phyloP scores from a whole-genome alignment of 495 filamentous ascomycete genomes.

The Penicillium maclennaniae region DNA sequence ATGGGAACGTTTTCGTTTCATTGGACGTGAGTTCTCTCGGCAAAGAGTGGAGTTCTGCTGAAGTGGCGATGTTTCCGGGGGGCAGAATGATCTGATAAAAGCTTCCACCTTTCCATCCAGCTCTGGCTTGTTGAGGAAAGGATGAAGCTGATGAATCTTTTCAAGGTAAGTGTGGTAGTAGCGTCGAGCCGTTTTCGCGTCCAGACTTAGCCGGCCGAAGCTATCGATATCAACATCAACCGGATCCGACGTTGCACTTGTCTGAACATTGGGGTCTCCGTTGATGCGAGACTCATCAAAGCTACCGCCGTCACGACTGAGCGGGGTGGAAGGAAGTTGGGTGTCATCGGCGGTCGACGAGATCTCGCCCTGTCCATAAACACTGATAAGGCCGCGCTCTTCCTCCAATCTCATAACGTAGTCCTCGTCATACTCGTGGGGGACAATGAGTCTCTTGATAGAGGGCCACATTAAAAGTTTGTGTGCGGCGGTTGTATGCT shows the following conservation, averaged over 20 bases:
- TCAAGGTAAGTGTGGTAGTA: slow-evolving; percentile 70
- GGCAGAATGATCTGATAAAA: slow-evolving; percentile 47
- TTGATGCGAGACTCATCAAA: slow-evolving; percentile 3
- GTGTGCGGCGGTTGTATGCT: slow-evolving; percentile 80
- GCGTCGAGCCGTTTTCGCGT: slow-evolving; percentile 54
- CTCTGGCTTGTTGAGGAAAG: slow-evolving; percentile 63
- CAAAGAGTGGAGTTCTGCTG: background rate
- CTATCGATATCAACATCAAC: slow-evolving; percentile 50
- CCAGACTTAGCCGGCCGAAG: slow-evolving; percentile 62
- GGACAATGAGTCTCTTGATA: slow-evolving; percentile 53
- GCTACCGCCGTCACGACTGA: slow-evolving; percentile 25
- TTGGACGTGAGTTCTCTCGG: slow-evolving; percentile 25
- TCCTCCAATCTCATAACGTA: slow-evolving; percentile 77
- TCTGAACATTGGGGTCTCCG: background rate
- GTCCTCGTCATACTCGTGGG: slow-evolving; percentile 46
- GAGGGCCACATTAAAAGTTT: slow-evolving; percentile 68
- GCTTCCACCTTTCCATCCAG: slow-evolving; percentile 47
- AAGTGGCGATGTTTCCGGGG: slow-evolving; percentile 12
- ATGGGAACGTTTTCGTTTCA: slow-evolving; percentile 45
- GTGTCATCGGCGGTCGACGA: slow-evolving; percentile 45
- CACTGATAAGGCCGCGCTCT: slow-evolving; percentile 65
- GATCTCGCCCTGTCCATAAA: slow-evolving; percentile 78
- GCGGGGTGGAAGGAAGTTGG: slow-evolving; percentile 19
- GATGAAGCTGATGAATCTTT: slow-evolving; percentile 85
- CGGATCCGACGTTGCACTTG: slow-evolving; percentile 8